Percentiles rank a stretch among this genome's conserved stretches.
Evolutionary conservation across 2,329 filamentous ascomycete genomes (phyloP).

Genomic region (Cadophora gregata): DNA sequence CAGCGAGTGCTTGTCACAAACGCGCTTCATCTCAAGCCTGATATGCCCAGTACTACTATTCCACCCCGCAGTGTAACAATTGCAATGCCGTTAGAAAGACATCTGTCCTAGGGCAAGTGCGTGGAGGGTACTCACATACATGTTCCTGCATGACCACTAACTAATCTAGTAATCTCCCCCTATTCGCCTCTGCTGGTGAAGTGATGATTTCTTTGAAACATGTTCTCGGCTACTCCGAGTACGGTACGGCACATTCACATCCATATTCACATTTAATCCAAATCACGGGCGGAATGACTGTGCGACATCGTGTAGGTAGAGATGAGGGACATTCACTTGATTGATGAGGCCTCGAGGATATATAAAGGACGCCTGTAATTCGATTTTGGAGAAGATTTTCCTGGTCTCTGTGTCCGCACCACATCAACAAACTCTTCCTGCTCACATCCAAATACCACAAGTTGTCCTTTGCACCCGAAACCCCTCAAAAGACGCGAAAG

Average conservation of each 20-base stretch:
- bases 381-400: background rate
- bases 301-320: background rate
- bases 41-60: background rate
- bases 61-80: conserved; percentile 3
- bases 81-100: background rate
- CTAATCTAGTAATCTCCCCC: conserved; percentile 16
- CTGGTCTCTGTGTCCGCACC: too few species aligned
- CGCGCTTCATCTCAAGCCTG: background rate
- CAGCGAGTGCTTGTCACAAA: too few species aligned
- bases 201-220: background rate
- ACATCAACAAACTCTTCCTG: too few species aligned
- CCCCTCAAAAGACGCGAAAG: background rate
- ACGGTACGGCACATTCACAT: background rate
- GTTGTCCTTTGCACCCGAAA: background rate
- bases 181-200: background rate
- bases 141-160: conserved; percentile 1
- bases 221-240: conserved; percentile 3
- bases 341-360: too few species aligned
- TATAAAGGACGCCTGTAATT: background rate
- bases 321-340: background rate
- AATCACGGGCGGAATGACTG: background rate
- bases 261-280: too few species aligned
- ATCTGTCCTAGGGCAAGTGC: background rate
- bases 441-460: background rate
- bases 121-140: conserved; percentile 4